These are phyloP conservation scores for Bassia scoparia DNA, from an alignment of 148 eudicot genomes.

Conservation along the genomic window DNA sequence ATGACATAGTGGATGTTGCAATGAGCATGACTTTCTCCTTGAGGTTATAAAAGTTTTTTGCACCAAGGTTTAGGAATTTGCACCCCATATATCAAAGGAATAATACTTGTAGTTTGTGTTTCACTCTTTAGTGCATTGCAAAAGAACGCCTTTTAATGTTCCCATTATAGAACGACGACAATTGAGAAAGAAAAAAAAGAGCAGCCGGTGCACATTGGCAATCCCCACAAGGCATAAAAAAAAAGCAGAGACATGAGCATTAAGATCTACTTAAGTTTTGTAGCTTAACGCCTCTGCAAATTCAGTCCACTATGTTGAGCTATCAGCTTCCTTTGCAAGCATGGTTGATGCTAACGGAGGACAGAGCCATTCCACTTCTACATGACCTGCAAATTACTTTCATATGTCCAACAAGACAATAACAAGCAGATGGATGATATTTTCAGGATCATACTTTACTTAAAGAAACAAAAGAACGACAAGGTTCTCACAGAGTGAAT, in stretches of 20 bases:
- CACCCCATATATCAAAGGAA: background rate
- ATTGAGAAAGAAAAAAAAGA: too few relatives aligned
- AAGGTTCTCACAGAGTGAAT: too few relatives aligned
- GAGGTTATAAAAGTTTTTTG: background rate
- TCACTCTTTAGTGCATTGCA: background rate
- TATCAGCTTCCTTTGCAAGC: constrained; percentile 81
- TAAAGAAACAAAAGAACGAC: too few relatives aligned
- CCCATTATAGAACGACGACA: background rate
- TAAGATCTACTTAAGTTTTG: constrained; percentile 6
- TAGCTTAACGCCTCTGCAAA: constrained; percentile 58
- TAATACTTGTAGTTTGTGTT: background rate
- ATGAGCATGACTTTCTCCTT: background rate
- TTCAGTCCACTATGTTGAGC: constrained; percentile 50
- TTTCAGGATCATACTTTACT: background rate
- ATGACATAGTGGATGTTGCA: background rate
- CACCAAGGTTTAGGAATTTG: background rate
- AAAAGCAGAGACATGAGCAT: too few relatives aligned
- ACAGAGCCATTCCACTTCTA: constrained; percentile 75
- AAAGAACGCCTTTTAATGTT: background rate
- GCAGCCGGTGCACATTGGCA: too few relatives aligned
- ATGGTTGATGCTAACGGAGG: constrained; percentile 49
- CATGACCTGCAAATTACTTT: constrained; percentile 32
- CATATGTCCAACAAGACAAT: background rate
- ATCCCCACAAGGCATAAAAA: too few relatives aligned
- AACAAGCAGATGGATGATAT: background rate